Conservation (phyloP, 345 rosid species). For the Eucalyptus cloeziana region DNA sequence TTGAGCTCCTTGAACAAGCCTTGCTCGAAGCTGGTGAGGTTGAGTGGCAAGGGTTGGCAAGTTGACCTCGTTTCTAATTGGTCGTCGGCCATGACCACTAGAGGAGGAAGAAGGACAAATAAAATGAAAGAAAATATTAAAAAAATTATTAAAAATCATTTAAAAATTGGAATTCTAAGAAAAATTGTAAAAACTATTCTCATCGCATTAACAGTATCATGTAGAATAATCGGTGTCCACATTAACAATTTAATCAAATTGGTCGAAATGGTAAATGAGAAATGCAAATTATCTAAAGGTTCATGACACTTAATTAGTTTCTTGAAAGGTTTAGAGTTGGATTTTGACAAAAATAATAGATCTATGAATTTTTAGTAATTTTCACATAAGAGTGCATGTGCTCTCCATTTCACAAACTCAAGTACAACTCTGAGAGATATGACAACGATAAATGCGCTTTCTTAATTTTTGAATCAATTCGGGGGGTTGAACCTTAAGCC, state of each 20-base stretch:
- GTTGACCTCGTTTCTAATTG: neutral
- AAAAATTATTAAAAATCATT: too few relatives aligned
- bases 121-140: neutral
- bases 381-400: neutral
- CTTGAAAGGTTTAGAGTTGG: too few relatives aligned
- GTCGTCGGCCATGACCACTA: accelerated
- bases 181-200: too few relatives aligned
- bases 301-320: too few relatives aligned
- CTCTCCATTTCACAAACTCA: neutral
- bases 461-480: too few relatives aligned
- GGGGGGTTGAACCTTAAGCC: neutral
- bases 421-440: neutral
- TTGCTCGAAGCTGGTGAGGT: neutral
- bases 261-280: neutral
- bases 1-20: neutral
- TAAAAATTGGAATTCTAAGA: too few relatives aligned
- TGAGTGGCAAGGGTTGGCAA: neutral
- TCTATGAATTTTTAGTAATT: too few relatives aligned
- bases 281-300: too few relatives aligned
- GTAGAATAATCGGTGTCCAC: accelerated
- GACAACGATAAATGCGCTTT: neutral
- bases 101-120: neutral
- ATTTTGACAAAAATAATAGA: too few relatives aligned
- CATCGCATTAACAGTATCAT: accelerated
- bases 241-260: too few relatives aligned